These are phyloP conservation scores for Pleodorina starrii DNA, from an alignment of 139 green algal species.

Conservation along the genomic window DNA sequence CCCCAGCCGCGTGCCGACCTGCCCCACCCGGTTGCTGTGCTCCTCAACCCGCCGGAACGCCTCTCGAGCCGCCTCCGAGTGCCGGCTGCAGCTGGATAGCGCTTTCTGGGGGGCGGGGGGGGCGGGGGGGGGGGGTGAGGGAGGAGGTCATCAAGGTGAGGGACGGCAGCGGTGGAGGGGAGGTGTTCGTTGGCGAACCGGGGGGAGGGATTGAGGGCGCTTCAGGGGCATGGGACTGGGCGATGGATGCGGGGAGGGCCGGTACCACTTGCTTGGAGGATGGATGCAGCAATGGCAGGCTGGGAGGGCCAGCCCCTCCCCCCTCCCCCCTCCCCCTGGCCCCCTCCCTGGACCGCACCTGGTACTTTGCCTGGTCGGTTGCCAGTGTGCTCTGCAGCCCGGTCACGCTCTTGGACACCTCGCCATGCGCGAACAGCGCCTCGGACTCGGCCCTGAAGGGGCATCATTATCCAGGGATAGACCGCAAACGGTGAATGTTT, in stretches of 20 bases:
- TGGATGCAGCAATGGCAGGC: too few species aligned
- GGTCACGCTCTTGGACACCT: background rate
- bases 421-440: constrained; percentile 6
- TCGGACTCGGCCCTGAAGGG: constrained; percentile 6
- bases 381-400: background rate
- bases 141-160: too few species aligned
- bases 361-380: constrained; percentile 22
- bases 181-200: too few species aligned
- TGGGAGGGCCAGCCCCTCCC: too few species aligned
- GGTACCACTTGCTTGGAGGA: too few species aligned
- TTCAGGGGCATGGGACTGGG: too few species aligned
- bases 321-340: background rate
- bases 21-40: background rate
- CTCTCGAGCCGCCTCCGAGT: constrained; percentile 16
- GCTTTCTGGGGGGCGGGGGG: too few species aligned
- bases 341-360: background rate
- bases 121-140: too few species aligned
- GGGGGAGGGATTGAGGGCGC: too few species aligned
- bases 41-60: constrained; percentile 26
- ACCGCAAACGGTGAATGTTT: too few species aligned
- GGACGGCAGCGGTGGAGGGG: too few species aligned
- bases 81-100: background rate
- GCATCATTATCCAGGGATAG: too few species aligned
- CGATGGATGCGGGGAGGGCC: background rate
- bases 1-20: constrained; percentile 16